Base-by-base conservation (phyloP, 2,329 filamentous ascomycete species). In the Curvularia eragrostidis region DNA sequence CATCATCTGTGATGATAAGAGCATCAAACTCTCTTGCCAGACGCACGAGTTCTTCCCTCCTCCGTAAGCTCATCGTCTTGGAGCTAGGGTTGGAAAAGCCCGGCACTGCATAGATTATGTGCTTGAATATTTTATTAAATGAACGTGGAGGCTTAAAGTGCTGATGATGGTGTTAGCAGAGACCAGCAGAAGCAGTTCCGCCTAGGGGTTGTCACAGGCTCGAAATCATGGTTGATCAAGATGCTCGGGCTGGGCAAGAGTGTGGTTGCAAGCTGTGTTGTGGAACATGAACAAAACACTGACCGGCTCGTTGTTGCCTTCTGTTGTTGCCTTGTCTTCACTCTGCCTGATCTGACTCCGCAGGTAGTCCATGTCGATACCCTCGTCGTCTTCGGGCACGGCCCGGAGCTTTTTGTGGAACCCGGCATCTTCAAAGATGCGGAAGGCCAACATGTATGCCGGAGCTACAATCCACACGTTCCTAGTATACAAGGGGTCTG, bases 31-130 rank as follows among this genome's bases (percentile, higher is more conserved):
- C 82, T 55, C 94, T 84, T 0, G 94, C 94, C 6, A 97, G 77
- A n/a, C 81, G 80, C 23, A 98, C 87, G 3, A 98, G 83, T 10
- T 81, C 81, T 62, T 87, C 79, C 3, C 95, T 85, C 26, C 89
- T 85, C 18, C 77, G 73, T 3, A 92, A 76, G 13, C 88, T 87
- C 88, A 96, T 94, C 3, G 91, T 93, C 70, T 89, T 89, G 28
- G 89, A 91, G 0, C 90, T 93, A 0, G 95, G 95, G 71, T 98
- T 98, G 48, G 91, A 87, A 75, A 93, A 96, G 0, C 92, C 92
- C 0, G 95, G 91, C 13, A 96, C 93, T 30, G 87, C 86, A 75
- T 98, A 98, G 66, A 99, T 89, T 66, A 97, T 75, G 72, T 97
- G 91, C 53, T 88, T 88, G 79, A 96, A 98, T 54, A 91, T 85